Evolutionary conservation across 805 yeast genomes (phyloP).

Genomic region (Cyberlindnera maritima): DNA sequence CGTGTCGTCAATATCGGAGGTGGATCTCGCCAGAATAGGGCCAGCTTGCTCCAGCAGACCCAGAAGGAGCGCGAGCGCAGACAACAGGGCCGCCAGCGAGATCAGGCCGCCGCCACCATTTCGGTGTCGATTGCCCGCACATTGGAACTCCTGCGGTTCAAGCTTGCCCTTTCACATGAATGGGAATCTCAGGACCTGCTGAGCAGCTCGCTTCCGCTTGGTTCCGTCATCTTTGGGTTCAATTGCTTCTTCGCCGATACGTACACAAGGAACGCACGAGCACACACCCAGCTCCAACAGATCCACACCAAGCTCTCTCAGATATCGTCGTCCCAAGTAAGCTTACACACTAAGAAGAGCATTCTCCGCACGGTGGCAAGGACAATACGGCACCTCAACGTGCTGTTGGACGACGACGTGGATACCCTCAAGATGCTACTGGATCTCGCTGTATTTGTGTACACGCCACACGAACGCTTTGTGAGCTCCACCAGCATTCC

Average conservation of each 20-base stretch:
- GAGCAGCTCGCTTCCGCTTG: not conserved
- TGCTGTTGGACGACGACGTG: slow-evolving; percentile 1
- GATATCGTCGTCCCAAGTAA: not conserved
- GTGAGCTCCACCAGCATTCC: not conserved
- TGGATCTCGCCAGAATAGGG: slow-evolving; percentile 33
- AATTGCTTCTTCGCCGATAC: slow-evolving; percentile 30
- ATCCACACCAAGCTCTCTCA: slow-evolving; percentile 3
- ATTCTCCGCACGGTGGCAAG: slow-evolving; percentile 10
- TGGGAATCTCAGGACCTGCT: slow-evolving; percentile 19
- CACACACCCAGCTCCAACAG: slow-evolving; percentile 8
- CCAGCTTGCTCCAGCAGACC: slow-evolving; percentile 56
- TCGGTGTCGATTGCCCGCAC: slow-evolving; percentile 48
- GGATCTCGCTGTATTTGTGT: slow-evolving; percentile 5
- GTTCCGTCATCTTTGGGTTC: slow-evolving; percentile 25
- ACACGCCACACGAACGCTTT: slow-evolving; percentile 4
- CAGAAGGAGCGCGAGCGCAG: slow-evolving; percentile 64
- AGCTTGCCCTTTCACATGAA: slow-evolving; percentile 18
- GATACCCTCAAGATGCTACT: slow-evolving; percentile 5
- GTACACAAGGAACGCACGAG: slow-evolving; percentile 13
- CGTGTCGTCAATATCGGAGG: slow-evolving; percentile 61
- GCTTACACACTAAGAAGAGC: slow-evolving; percentile 1
- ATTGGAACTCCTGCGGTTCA: slow-evolving; percentile 31
- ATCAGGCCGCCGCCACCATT: slow-evolving; percentile 46
- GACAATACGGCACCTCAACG: slow-evolving; percentile 7
- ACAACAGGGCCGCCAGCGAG: slow-evolving; percentile 49